Evolutionary conservation across 768 basidiomycete genomes (phyloP), one percentile per base, ranked within the genome.

Genomic region (Chlorophyllum brunneum): DNA sequence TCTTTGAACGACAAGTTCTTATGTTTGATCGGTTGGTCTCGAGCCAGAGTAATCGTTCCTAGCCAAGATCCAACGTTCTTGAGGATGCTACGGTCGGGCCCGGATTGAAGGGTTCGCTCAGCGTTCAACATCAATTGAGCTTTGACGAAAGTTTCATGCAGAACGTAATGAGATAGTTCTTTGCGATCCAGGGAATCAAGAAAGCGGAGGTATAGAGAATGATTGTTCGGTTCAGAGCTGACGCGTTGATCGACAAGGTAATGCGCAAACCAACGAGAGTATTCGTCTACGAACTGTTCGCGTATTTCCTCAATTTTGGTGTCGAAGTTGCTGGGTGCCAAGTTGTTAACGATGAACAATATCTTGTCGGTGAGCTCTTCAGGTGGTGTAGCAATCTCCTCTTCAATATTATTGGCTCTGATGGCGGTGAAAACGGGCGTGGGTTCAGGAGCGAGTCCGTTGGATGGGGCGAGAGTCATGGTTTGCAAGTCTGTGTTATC

Each of bases 41-140:
- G 85, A 10, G 92, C 95, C 34, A 99, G 78, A 0, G 97, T 98
- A 61, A 98, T 85, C 16, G 83, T 82, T 1, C 97, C 97, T 40
- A 99, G 79, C 94, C 97, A 99, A 36, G 90, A 82, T 2, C 86
- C 97, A 33, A 99, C 82, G 59, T 97, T 98, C 76, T 98, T 98
- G 63, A 99, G 71, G 5, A 85, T 80, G 33, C 81, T 81, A 38
- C 95, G 85, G 62, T 98, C 95, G 8, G 91, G 79, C 10, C 85
- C 85, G 15, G 88, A 84, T 60, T 89, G 83, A 65, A 95, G 77
- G 18, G 92, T 87, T 69, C 88, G 83, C 69, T 98, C 97, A 11
- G 92, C 86, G 64, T 98, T 98, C 51, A 99, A 78, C 60, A 99
- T 71, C 15, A 75, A 69, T 9, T 91, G 82, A 6, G 94, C 88